Evolutionary conservation across 1,139 yeast species (phyloP), one percentile per base, ranked within the genome.

Genomic region (Geotrichum citri-aurantii): DNA sequence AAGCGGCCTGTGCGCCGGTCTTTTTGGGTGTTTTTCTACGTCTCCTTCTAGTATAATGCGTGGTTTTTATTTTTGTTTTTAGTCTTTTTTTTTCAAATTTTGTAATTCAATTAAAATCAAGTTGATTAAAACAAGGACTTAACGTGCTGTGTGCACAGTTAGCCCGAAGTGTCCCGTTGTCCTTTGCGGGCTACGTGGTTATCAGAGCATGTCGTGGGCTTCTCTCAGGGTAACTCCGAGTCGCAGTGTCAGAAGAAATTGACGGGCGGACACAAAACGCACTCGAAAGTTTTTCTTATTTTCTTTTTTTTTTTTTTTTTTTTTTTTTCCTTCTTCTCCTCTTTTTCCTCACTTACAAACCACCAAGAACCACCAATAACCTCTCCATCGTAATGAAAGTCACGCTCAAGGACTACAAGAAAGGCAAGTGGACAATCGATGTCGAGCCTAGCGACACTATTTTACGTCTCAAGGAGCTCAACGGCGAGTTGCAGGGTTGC

Each of bases 351-450:
- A 31, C 2, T 7, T 12, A 48, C 29, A 17, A 17, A 40, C 37
- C 44, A 7, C 26, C 27, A 14, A 33, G 19, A 27, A 27, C 19
- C 48, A 48, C 26, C 14, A 24, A 37, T 17, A 47, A 24, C 8
- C 47, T 11, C 47, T 11, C n/a, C 3, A 19, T 37, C 49, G 62
- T 50, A 56, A 91, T 93, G 95, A 88, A 86, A 75, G 79, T 95
- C 65, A 82, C 86, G 58, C 84, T 93, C 73, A 91, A 92, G 73
- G 96, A 93, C 75, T 88, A 93, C 75, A 91, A 92, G 77, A 95
- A 93, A 77, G 92, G 89, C 71, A 88, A 85, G 72, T 83, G 92
- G 73, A 81, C 91, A 48, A 71, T 93, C 63, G 96, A 89, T 44
- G 82, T 91, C 59, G 96, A 87, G 61, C 78, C 81, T 19, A 65